phyloP scores from a whole-genome alignment of 2,329 filamentous ascomycete species.

The Huntiella bhutanensis region DNA sequence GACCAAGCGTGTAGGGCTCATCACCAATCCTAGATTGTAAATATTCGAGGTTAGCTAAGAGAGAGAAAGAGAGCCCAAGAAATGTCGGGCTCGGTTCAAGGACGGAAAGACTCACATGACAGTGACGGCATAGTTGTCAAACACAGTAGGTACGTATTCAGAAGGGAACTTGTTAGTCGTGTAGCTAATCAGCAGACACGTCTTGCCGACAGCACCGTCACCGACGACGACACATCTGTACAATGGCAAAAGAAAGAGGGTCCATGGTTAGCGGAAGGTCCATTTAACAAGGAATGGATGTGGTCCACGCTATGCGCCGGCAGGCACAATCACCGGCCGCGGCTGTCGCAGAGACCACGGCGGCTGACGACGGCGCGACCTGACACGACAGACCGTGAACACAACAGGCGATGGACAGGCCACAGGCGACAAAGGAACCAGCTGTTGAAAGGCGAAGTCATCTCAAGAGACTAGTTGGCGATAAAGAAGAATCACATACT shows the following conservation, averaged over 20 bases:
- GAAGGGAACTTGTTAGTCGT: constrained; percentile 99
- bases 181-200: constrained; percentile 95
- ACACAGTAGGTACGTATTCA: constrained; percentile 98
- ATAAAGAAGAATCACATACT: constrained; percentile 25
- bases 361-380: background rate
- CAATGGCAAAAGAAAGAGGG: background rate
- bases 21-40: constrained; percentile 70
- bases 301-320: background rate
- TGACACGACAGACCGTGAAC: background rate
- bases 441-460: background rate
- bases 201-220: constrained; percentile 98
- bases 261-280: background rate
- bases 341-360: background rate
- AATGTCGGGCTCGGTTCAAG: background rate
- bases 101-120: constrained; percentile 63
- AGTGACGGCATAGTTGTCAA: constrained; percentile 98
- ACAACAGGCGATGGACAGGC: background rate
- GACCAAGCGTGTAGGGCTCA: constrained; percentile 88
- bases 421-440: background rate
- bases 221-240: constrained; percentile 91
- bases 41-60: background rate
- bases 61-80: constrained; percentile 6
- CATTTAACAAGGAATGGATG: background rate
- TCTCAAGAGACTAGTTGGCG: background rate
- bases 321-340: background rate